These are phyloP conservation scores for Metrosideros polymorpha DNA, from an alignment of 441 rosid genomes.

Conservation along the genomic window DNA sequence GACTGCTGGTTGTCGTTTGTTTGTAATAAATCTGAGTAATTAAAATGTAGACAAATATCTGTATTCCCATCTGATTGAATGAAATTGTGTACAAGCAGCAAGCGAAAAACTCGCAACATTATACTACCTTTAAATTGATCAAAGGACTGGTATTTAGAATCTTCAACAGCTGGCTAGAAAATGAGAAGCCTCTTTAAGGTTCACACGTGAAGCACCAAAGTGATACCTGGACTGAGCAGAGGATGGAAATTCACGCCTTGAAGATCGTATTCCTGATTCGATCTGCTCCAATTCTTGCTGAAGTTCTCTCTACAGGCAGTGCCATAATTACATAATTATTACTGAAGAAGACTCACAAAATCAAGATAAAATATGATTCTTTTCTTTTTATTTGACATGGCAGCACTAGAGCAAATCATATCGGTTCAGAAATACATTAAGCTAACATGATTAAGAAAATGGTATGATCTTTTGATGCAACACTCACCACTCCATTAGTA, in stretches of 20 bases:
- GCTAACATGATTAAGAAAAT: neutral
- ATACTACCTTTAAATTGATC: neutral
- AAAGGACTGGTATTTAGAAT: neutral
- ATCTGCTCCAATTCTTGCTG: slow-evolving; percentile 84
- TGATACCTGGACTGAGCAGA: slow-evolving; percentile 46
- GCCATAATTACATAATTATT: neutral
- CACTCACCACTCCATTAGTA: neutral
- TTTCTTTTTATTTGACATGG: neutral
- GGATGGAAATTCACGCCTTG: slow-evolving; percentile 59
- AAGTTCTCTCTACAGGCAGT: slow-evolving; percentile 61
- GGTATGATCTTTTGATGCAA: neutral
- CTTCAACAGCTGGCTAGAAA: neutral
- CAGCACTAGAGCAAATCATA: neutral
- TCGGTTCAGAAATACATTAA: neutral
- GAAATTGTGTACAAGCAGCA: neutral
- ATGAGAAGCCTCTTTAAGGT: neutral
- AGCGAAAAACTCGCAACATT: neutral
- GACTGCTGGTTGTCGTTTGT: neutral
- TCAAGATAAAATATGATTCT: neutral
- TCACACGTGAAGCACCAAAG: neutral
- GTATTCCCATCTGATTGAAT: neutral
- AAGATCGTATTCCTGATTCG: slow-evolving; percentile 62
- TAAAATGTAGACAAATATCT: neutral
- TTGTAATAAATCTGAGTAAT: neutral
- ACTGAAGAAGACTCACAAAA: neutral